These are phyloP conservation scores for Phlebopus sp. DNA, from an alignment of 1,284 basidiomycete species.

Conservation along the genomic window DNA sequence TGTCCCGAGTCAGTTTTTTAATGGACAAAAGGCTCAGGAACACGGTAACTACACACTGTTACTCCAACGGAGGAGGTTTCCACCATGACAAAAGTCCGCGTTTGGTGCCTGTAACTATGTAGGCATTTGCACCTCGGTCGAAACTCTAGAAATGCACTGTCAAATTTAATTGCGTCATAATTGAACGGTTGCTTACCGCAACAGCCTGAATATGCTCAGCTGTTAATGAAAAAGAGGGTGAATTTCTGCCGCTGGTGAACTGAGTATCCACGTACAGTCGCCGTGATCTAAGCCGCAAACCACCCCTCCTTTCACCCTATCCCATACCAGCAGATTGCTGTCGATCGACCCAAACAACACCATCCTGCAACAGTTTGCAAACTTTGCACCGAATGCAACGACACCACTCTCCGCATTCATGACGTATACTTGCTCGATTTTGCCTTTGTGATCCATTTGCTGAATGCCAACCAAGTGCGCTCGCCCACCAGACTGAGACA, in stretches of 20 bases:
- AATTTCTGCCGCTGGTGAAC: conserved; percentile 8
- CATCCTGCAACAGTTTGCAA: conserved; percentile 47
- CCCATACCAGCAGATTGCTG: conserved; percentile 58
- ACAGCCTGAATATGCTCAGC: conserved; percentile 53
- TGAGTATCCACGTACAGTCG: conserved; percentile 41
- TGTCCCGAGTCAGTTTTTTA: neutral
- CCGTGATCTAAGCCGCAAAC: conserved; percentile 57
- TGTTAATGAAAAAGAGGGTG: conserved; percentile 26
- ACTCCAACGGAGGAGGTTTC: conserved; percentile 40
- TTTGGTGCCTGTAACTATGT: conserved; percentile 54
- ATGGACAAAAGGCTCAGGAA: neutral
- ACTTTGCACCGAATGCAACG: conserved; percentile 47
- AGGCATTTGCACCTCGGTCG: conserved; percentile 42
- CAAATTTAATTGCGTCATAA: neutral
- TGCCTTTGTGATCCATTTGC: conserved; percentile 44
- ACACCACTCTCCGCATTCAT: conserved; percentile 33
- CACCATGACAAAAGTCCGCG: conserved; percentile 57
- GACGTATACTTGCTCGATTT: conserved; percentile 51
- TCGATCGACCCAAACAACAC: conserved; percentile 54
- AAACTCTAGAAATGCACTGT: conserved; percentile 38
- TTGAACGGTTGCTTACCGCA: conserved; percentile 41
- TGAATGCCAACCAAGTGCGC: conserved; percentile 49
- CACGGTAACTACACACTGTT: conserved; percentile 16
- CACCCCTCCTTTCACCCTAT: conserved; percentile 46
- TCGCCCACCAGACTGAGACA: conserved; percentile 47